These are phyloP conservation scores for Botryosphaeria dothidea DNA, from an alignment of 2,329 filamentous ascomycete genomes.

Conservation along the genomic window DNA sequence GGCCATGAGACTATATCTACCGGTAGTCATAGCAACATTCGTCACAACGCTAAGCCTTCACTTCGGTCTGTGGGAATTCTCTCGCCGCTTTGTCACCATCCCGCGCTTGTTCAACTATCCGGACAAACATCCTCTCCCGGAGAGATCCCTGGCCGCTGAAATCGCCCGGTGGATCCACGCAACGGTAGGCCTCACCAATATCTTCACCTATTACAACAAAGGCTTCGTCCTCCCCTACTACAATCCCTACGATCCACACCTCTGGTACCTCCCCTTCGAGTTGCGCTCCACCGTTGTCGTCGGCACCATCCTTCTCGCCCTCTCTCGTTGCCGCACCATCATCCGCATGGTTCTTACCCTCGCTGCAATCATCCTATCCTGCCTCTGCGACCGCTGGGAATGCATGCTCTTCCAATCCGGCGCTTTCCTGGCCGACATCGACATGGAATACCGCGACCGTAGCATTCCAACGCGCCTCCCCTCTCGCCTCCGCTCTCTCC, in stretches of 20 bases:
- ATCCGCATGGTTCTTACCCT: conserved; percentile 55
- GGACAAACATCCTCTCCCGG: conserved; percentile 3
- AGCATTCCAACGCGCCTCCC: background rate
- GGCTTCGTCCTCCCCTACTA: conserved; percentile 14
- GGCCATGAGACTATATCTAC: conserved; percentile 35
- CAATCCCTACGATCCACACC: conserved; percentile 31
- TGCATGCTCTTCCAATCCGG: conserved; percentile 7
- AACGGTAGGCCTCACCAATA: background rate
- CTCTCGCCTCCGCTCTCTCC: background rate
- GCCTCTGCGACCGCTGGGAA: conserved; percentile 23
- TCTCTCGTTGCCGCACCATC: background rate
- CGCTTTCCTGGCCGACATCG: conserved; percentile 6
- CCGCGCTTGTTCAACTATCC: conserved; percentile 5
- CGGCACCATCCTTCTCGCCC: conserved; percentile 41
- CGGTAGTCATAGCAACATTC: conserved; percentile 26
- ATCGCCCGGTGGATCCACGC: background rate
- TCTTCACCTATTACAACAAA: conserved; percentile 12
- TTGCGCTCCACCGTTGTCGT: conserved; percentile 48
- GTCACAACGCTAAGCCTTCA: conserved; percentile 30
- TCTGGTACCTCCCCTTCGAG: conserved; percentile 50
- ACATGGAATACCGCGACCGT: no score
- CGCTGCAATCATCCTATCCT: conserved; percentile 55
- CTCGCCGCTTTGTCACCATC: background rate
- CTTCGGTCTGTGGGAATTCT: conserved; percentile 2
- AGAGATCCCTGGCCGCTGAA: background rate